Conservation (phyloP, 306 rosid species). For the Herpetospermum pedunculosum region DNA sequence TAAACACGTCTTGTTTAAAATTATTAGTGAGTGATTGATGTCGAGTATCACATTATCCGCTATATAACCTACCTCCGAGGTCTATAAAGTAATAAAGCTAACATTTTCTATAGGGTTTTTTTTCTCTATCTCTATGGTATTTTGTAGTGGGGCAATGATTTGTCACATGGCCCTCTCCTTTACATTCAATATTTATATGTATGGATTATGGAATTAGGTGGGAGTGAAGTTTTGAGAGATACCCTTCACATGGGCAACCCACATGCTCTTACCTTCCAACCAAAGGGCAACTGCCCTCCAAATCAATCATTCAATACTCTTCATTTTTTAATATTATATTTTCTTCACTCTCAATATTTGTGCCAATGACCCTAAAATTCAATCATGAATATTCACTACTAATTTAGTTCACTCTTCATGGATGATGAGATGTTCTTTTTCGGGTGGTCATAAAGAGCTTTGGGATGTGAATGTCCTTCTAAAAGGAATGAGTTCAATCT, state of each 20-base stretch:
- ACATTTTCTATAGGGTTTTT: not conserved
- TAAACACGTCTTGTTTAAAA: not conserved
- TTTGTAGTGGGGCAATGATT: conserved; percentile 32
- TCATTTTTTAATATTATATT: not conserved
- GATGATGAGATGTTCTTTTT: not conserved
- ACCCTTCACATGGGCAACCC: conserved; percentile 68
- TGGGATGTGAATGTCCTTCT: too few relatives aligned
- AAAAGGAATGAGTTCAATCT: too few relatives aligned
- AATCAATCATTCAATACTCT: not conserved
- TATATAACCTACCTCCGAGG: not conserved
- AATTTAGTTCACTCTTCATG: not conserved
- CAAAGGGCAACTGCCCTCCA: conserved; percentile 9
- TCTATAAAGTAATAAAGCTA: not conserved
- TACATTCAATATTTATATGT: conserved; percentile 16
- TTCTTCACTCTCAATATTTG: not conserved
- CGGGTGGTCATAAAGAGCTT: too few relatives aligned
- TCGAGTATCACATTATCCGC: not conserved
- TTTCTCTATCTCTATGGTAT: not conserved
- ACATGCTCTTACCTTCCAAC: conserved; percentile 42
- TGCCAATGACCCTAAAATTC: not conserved
- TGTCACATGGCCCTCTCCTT: conserved; percentile 53
- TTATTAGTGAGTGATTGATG: not conserved
- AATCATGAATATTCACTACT: not conserved
- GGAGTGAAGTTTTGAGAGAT: conserved; percentile 29
- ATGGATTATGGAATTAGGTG: conserved; percentile 2